Conservation (phyloP, 2,329 filamentous ascomycete species). For the Cyclaneusma minus region DNA sequence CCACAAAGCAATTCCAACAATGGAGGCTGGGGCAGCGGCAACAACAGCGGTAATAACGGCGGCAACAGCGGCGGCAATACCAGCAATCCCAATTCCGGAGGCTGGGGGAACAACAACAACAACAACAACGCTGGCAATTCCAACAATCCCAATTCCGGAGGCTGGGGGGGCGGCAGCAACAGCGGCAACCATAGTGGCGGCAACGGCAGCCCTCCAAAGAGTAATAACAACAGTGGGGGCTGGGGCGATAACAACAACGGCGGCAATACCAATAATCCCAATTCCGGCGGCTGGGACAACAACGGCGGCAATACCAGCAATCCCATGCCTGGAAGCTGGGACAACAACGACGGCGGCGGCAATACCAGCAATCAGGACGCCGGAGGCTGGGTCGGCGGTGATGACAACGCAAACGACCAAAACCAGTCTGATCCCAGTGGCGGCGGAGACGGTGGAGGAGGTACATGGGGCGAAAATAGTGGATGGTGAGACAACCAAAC, state of each 20-base stretch:
- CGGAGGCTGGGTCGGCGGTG: no score
- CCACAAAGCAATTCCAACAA: conserved; percentile 6
- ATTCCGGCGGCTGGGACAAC: conserved; percentile 20
- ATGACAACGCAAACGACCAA: no score
- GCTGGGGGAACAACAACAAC: conserved; percentile 1
- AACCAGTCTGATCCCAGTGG: no score
- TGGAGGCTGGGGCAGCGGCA: conserved; percentile 1
- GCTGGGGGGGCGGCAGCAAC: conserved; percentile 1
- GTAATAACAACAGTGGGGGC: no score
- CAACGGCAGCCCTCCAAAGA: conserved; percentile 2
- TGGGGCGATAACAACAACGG: conserved; percentile 4
- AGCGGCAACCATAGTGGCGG: conserved; percentile 1
- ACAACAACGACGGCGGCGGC: no score
- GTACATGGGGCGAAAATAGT: no score
- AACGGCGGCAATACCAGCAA: no score
- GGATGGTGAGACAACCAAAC: no score
- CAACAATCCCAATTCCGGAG: conserved; percentile 2
- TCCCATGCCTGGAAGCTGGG: no score
- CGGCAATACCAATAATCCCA: background rate
- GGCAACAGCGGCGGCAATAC: conserved; percentile 2
- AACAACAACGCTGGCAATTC: conserved; percentile 3
- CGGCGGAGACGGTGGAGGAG: no score
- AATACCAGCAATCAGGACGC: no score
- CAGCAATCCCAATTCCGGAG: conserved; percentile 2
- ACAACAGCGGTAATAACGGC: conserved; percentile 5